Percentiles rank a stretch among this genome's conserved stretches.
phyloP scores from a whole-genome alignment of 257 asterid species.

The Parsonsia alboflavescens region DNA sequence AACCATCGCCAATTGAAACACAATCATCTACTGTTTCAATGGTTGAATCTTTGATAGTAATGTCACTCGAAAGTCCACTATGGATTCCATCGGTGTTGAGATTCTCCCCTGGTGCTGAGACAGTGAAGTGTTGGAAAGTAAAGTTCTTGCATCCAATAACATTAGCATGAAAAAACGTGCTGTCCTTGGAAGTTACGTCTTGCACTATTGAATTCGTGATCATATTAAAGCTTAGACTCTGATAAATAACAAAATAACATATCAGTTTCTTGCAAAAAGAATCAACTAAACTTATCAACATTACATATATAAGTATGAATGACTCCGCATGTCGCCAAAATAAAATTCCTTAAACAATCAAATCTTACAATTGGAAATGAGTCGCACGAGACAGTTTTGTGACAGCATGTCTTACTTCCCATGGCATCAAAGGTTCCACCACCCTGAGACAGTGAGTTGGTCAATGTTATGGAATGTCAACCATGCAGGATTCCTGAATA shows the following conservation, averaged over 20 bases:
- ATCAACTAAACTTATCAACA: no score
- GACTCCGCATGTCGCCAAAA: no score
- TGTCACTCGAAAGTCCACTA: background rate
- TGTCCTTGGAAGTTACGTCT: slow-evolving; percentile 9
- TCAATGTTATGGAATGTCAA: slow-evolving; percentile 28
- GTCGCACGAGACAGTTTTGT: slow-evolving; percentile 21
- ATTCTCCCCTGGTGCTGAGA: background rate
- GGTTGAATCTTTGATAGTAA: background rate
- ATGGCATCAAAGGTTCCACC: slow-evolving; percentile 47
- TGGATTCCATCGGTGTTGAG: slow-evolving; percentile 12
- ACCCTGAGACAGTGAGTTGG: slow-evolving; percentile 35
- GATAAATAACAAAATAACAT: background rate
- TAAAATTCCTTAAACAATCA: background rate
- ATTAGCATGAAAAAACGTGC: slow-evolving; percentile 6
- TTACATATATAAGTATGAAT: no score
- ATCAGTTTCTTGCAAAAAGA: no score
- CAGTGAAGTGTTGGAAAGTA: background rate
- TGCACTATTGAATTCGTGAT: background rate
- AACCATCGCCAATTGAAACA: slow-evolving; percentile 5
- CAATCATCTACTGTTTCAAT: slow-evolving; percentile 12
- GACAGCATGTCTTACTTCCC: slow-evolving; percentile 36
- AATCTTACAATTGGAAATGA: slow-evolving; percentile 29
- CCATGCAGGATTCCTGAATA: slow-evolving; percentile 32
- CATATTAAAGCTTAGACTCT: background rate
- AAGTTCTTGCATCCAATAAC: background rate